Base-by-base conservation (phyloP, 345 rosid species). In the Cardamine resedifolia region DNA sequence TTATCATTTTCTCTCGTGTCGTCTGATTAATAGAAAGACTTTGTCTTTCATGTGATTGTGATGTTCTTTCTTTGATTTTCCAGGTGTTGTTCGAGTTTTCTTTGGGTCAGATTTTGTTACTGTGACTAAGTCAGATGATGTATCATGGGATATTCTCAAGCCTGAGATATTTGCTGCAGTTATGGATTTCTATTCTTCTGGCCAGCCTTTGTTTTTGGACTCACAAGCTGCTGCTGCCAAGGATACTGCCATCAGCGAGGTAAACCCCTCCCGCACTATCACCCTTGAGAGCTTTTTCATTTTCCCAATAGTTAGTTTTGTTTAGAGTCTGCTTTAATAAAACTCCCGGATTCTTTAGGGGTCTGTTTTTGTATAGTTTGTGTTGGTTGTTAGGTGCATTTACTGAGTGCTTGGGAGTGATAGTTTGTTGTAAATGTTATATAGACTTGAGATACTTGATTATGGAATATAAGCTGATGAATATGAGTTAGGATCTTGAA, bases 171-270 rank as follows among this genome's bases (percentile, higher is more conserved):
- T 95, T 84, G 98, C 97, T 8, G 97, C 86, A 24, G 85, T 95
- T 30, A 91, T 88, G 99, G 99, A 95, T 61, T 95, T 95, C 47
- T 91, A 95, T 71, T 84, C 98, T 59, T 91, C 97, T 75, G 99
- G 94, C 44, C 82, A 86, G 76, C 81, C 97, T 56, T 81, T 95
- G 77, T 91, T 95, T 86, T 71, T 86, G 10, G 99, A 91, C 75
- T 71, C 91, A 0, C 73, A 87, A 80, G 64, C 85, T 76, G 81
- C 92, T 11, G 84, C 90, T 51, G 85, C 99, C 57, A 88, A 80
- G 77, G 98, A 90, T 84, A 95, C 98, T 2, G 96, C 96, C 70
- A 85, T 95, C 55, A 75, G 74, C 58, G 98, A 91, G 80, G 99
- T 91, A 56, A 23, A 38, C 11, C 20, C 31, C 12, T 23, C 7